Percentiles rank a stretch among this genome's conserved stretches.
phyloP scores from a whole-genome alignment of 495 filamentous ascomycete species.

The Tuber melanosporum region DNA sequence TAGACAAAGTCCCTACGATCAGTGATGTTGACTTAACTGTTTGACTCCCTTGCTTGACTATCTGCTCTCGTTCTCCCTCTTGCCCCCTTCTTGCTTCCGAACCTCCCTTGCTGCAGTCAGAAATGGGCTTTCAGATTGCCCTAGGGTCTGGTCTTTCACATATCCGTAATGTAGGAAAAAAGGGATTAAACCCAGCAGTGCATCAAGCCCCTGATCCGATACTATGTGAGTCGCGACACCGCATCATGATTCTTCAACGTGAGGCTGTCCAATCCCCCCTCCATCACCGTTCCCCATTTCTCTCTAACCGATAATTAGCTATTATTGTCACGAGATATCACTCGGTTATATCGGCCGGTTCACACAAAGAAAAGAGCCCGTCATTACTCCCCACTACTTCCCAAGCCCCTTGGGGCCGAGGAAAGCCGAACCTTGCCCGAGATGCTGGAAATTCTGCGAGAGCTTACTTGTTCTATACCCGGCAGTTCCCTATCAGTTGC shows the following conservation, averaged over 20 bases:
- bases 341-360: background rate
- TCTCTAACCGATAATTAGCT: background rate
- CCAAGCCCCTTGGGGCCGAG: background rate
- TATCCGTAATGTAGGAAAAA: background rate
- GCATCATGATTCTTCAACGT: background rate
- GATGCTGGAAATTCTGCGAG: background rate
- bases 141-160: background rate
- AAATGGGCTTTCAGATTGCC: background rate
- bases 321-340: background rate
- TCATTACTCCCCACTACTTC: background rate
- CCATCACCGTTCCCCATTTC: background rate
- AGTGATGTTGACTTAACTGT: background rate
- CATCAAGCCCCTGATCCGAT: background rate
- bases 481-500: background rate
- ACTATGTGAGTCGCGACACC: background rate
- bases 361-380: background rate
- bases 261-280: background rate
- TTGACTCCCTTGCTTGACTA: background rate
- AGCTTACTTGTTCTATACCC: background rate
- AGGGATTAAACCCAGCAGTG: background rate
- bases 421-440: background rate
- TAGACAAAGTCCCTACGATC: background rate
- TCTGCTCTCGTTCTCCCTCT: background rate
- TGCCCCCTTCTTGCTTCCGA: background rate
- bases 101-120: background rate